These are phyloP conservation scores for Mycena rebaudengoi DNA, from an alignment of 768 basidiomycete species.

Conservation along the genomic window DNA sequence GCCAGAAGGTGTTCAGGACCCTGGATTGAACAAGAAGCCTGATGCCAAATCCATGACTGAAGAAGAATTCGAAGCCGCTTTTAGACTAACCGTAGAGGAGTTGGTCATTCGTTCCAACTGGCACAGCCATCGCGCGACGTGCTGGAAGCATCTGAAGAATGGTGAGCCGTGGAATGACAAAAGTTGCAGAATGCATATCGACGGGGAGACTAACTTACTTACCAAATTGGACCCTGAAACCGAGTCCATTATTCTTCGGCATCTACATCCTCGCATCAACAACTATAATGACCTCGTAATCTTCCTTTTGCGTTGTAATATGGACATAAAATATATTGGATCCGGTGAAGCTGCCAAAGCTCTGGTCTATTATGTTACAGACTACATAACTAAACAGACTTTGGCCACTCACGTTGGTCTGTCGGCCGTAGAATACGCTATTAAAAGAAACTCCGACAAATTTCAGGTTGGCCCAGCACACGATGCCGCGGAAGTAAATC, in stretches of 20 bases:
- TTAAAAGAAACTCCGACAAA: neutral
- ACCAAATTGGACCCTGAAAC: too few relatives aligned
- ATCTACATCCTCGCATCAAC: too few relatives aligned
- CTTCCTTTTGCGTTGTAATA: too few relatives aligned
- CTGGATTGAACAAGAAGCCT: neutral
- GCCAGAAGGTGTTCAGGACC: neutral
- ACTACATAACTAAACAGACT: constrained; percentile 45
- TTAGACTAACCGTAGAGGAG: neutral
- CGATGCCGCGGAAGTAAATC: neutral
- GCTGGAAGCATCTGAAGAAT: neutral
- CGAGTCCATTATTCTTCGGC: too few relatives aligned
- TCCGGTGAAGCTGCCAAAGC: constrained; percentile 43
- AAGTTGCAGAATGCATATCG: neutral
- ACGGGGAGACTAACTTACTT: constrained; percentile 30
- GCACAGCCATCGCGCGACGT: neutral
- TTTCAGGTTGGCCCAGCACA: neutral
- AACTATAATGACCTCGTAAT: too few relatives aligned
- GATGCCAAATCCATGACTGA: neutral
- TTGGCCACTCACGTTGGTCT: constrained; percentile 32
- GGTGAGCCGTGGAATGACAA: neutral
- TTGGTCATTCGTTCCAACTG: neutral
- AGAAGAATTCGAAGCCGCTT: neutral
- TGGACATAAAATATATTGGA: constrained; percentile 42
- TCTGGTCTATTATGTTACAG: constrained; percentile 44
- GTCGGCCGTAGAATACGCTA: constrained; percentile 11